Evolutionary conservation across 1,284 basidiomycete genomes (phyloP), one percentile per base, ranked within the genome.

Genomic region (Calocybe gambosa): DNA sequence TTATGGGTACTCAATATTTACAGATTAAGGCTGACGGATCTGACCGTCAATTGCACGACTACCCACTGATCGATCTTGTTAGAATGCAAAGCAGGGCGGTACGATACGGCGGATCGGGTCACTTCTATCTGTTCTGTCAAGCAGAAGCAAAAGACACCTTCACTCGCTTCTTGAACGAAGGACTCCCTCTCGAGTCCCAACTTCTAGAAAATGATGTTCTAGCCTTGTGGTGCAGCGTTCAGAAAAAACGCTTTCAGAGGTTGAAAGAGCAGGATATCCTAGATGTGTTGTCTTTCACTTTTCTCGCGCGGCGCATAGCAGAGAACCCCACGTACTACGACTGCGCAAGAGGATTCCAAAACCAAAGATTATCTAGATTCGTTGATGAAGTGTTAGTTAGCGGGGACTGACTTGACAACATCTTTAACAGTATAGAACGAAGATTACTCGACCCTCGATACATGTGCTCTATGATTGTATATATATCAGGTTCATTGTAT

Each of bases 1-100:
- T 93, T 40, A 88, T 98, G 84, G 89, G 93, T 20, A 93, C 94
- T 5, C 95, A 99, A 63, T 96, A 91, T 62, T 65, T 85, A 26
- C 72, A 81, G 40, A 58, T 77, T 6, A 69, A 71, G 35, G 65
- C 63, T n/a, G 66, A 70, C 37, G 65, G 62, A 16, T 49, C 63
- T n/a, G 80, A 87, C 54, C 78, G 86, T 26, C 82, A 85, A 54
- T 59, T 93, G 39, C 74, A 76, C 40, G 89, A 93, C 59, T 99
- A 99, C 62, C 67, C 72, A 0, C 68, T 93, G 26, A 73, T 80
- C 25, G 94, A 98, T 58, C 67, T 99, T 38, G 82, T 89, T 42
- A 82, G 82, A 47, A 97, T 99, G 91, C 93, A 98, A 65, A 83
- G 90, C 42, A 79, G 84, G 20, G 93, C 93, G 0, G 77, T 85